Evolutionary conservation across 768 basidiomycete genomes (phyloP), one percentile per base, ranked within the genome.

Genomic region (Tubosaeta brunneosetosa): DNA sequence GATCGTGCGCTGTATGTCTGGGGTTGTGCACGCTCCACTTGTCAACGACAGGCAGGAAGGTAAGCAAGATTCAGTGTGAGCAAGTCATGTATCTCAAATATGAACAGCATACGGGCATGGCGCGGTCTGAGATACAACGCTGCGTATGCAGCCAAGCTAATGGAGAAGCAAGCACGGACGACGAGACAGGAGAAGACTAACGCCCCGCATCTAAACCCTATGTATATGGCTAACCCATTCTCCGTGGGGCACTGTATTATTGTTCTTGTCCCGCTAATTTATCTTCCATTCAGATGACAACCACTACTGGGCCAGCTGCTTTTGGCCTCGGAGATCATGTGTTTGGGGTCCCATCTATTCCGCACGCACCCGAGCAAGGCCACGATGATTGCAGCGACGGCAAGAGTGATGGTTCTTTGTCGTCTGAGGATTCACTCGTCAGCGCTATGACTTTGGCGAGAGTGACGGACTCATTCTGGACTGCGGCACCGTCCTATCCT

Each of bases 1-100:
- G 92, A 95, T 63, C 80, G 93, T 48, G 87, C 84, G 3, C 71
- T 94, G 44, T 94, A 93, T 60, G 76, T 92, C 19, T 94, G 90
- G 86, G 91, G 83, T 11, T 95, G 92, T 61, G 74, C 87, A 2
- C 75, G 78, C 33, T 69, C 78, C 4, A 65, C 72, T 13, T 95
- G 92, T 70, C 91, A 94, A 64, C 75, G 79, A 50, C 85, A 86
- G 68, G 73, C 77, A 19, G 89, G 88, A 62, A 87, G 90, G 91
- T 89, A 71, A 67, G 85, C 58, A n/a, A 37, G 26, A 19, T 44
- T 44, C 36, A 25, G 25, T 22, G 22, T 33, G 44, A 46, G 26
- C 3, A 13, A 27, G 33, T 22, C 51, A 40, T 58, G 32, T 50
- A 56, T 61, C 58, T 59, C 9, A 58, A 55, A 41, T 7, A 38